Conservation (phyloP, 805 yeast species). For the Candida nemodendra region DNA sequence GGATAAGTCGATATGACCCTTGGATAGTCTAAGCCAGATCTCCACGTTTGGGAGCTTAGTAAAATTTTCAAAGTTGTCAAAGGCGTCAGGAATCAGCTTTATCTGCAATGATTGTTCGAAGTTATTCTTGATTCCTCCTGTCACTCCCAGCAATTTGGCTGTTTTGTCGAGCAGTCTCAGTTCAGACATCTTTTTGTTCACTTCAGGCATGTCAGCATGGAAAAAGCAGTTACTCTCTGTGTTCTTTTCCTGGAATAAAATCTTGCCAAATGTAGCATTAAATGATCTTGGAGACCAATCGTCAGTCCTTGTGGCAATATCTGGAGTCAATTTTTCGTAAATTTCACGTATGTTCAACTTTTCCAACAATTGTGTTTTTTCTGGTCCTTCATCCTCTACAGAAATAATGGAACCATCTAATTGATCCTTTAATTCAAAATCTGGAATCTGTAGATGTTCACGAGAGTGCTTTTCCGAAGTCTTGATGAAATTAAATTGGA, state of each 20-base stretch:
- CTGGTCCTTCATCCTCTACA: not conserved
- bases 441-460: not conserved
- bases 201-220: slow-evolving; percentile 27
- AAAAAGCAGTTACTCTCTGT: slow-evolving; percentile 18
- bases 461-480: slow-evolving; percentile 1
- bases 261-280: slow-evolving; percentile 30
- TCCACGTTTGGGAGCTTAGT: slow-evolving; percentile 31
- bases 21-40: slow-evolving; percentile 29
- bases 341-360: slow-evolving; percentile 5
- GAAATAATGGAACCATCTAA: not conserved
- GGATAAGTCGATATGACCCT: slow-evolving; percentile 18
- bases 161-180: slow-evolving; percentile 25
- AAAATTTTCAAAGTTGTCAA: slow-evolving; percentile 20
- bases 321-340: slow-evolving; percentile 12
- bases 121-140: slow-evolving; percentile 31
- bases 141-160: slow-evolving; percentile 27
- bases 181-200: slow-evolving; percentile 21
- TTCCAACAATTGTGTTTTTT: not conserved
- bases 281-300: slow-evolving; percentile 24
- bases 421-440: not conserved
- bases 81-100: slow-evolving; percentile 34
- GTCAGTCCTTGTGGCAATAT: slow-evolving; percentile 6
- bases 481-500: slow-evolving; percentile 29
- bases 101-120: slow-evolving; percentile 30
- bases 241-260: slow-evolving; percentile 19